Evolutionary conservation across 2,329 filamentous ascomycete species (phyloP), one percentile per base, ranked within the genome.

Genomic region (Aspergillus sojae): DNA sequence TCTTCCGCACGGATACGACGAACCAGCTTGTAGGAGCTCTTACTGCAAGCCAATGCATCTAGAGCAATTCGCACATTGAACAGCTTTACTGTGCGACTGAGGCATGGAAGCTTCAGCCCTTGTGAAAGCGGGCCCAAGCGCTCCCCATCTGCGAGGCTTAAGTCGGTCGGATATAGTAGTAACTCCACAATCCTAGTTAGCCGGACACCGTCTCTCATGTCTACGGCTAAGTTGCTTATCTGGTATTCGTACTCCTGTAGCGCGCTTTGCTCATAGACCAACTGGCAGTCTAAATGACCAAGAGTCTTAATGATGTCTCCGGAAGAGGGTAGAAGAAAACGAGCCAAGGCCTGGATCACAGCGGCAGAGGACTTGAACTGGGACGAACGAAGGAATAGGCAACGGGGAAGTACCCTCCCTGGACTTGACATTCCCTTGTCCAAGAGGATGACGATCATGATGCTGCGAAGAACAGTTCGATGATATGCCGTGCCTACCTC

Each of bases 31-130:
- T 73, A 77, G 14, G 82, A 74, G 2, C 81, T 80, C 12, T 72
- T 74, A 9, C 83, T 75, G 12, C 75, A 76, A n/a, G 74, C 71
- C 14, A 89, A 75, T 2, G 86, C 85, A 56, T 80, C 78, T 2
- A 90, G 74, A 0, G 85, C 85, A 28, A 89, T 74, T 64, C 86
- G 83, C 0, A 87, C 83, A 69, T 90, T 90, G 77, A 84, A 84
- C 2, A 86, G 55, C 68, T 88, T 89, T 57, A 87, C 84, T 14
- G 83, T 77, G 21, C 85, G 82, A 52, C 84, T 82, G 16, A 81
- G 72, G 63, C 84, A 85, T 14, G 87, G 87, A 58, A 86, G 82
- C 67, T 86, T 88, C 54, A 90, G 77, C 65, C 85, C 83, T 60
- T 84, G 83, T 1, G 85, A 87, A 1, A 89, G 74, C 0, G 84